These are phyloP conservation scores for Gloeopeniophorella convolvens DNA, from an alignment of 768 basidiomycete genomes.

Conservation along the genomic window DNA sequence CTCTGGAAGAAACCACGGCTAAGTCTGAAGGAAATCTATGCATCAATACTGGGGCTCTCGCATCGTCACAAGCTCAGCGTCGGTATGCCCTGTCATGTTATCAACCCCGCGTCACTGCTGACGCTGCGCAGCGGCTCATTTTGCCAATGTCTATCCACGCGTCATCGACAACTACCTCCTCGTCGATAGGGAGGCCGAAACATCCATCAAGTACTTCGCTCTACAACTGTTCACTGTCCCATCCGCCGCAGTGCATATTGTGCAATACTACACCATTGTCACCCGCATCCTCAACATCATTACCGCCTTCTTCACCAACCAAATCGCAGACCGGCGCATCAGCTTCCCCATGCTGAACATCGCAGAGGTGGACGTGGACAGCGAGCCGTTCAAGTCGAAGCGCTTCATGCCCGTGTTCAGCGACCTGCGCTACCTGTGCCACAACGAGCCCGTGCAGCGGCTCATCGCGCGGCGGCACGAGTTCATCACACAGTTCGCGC, in stretches of 20 bases:
- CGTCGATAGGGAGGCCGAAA: conserved; percentile 90
- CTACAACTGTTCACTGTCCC: conserved; percentile 92
- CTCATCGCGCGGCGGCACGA: conserved; percentile 65
- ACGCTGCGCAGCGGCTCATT: conserved; percentile 57
- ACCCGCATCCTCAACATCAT: conserved; percentile 77
- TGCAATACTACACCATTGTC: conserved; percentile 65
- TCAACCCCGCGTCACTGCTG: conserved; percentile 8
- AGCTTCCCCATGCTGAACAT: conserved; percentile 30
- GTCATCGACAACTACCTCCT: conserved; percentile 89
- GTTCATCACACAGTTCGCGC: conserved; percentile 64
- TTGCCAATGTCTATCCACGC: conserved; percentile 77
- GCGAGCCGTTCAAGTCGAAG: conserved; percentile 86
- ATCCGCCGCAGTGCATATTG: conserved; percentile 73
- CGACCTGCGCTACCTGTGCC: conserved; percentile 80
- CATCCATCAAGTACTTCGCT: conserved; percentile 89
- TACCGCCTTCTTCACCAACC: conserved; percentile 88
- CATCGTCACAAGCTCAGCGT: conserved; percentile 70
- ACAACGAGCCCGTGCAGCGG: conserved; percentile 72
- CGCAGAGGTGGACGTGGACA: conserved; percentile 65
- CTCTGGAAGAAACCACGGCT: conserved; percentile 82
- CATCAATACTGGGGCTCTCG: conserved; percentile 63
- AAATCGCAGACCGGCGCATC: conserved; percentile 70
- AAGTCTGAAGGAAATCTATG: conserved; percentile 78
- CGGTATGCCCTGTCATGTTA: conserved; percentile 42
- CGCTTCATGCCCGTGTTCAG: conserved; percentile 94